A percentile compares a stretch with the other conserved stretches of the same genome.
These are phyloP conservation scores for Beauveria australis DNA, from an alignment of 2,329 filamentous ascomycete species.

Conservation along the genomic window DNA sequence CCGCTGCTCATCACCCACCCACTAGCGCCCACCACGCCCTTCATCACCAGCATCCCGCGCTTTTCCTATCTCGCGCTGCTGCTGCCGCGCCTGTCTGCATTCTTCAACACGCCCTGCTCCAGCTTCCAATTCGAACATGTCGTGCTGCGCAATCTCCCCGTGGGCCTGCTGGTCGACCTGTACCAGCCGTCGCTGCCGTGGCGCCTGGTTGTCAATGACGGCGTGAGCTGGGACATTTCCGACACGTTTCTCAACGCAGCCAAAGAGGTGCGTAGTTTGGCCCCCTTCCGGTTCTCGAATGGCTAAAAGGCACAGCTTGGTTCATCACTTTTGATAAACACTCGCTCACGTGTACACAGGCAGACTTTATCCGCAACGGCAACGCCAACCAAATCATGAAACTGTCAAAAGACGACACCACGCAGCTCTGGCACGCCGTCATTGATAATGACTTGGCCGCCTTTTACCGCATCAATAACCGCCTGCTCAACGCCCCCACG, in stretches of 20 bases:
- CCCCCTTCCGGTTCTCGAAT: neutral
- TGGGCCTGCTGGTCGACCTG: slow-evolving; percentile 47
- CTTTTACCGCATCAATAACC: slow-evolving; percentile 67
- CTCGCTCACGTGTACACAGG: slow-evolving; percentile 31
- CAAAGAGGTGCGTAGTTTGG: slow-evolving; percentile 42
- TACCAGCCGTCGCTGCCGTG: slow-evolving; percentile 48
- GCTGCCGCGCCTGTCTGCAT: slow-evolving; percentile 44
- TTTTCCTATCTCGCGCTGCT: slow-evolving; percentile 53
- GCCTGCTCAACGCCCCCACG: slow-evolving; percentile 66
- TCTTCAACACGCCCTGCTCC: slow-evolving; percentile 46
- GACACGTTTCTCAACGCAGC: slow-evolving; percentile 58
- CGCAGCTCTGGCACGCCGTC: slow-evolving; percentile 73
- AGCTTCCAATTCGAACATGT: slow-evolving; percentile 52
- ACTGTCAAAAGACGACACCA: slow-evolving; percentile 75
- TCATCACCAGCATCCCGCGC: slow-evolving; percentile 46
- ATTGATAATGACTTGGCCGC: slow-evolving; percentile 65
- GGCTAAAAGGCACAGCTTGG: neutral
- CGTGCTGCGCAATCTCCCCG: slow-evolving; percentile 44
- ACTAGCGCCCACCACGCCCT: slow-evolving; percentile 37
- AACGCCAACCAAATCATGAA: slow-evolving; percentile 87
- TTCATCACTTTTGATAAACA: too few relatives aligned
- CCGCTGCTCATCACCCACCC: slow-evolving; percentile 48
- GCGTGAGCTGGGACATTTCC: slow-evolving; percentile 49
- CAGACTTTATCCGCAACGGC: slow-evolving; percentile 81
- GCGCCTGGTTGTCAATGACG: slow-evolving; percentile 46